Percentiles rank a stretch among this genome's conserved stretches.
Conservation (phyloP, 139 green algal species). For the Micractinium conductrix region DNA sequence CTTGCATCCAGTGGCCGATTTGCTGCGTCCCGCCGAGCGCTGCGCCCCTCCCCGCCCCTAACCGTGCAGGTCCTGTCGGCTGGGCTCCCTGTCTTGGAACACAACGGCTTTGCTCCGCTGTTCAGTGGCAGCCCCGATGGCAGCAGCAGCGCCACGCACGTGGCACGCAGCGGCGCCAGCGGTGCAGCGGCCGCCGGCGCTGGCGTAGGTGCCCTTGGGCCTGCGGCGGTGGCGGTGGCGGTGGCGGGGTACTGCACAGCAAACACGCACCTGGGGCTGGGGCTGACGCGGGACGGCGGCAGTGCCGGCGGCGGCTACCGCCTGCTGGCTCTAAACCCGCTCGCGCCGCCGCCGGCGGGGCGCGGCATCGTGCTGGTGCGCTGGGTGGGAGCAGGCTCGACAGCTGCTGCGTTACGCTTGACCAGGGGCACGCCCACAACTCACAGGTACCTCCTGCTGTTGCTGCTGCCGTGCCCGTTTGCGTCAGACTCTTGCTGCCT, state of each 20-base stretch:
- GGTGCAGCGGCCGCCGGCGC: neutral
- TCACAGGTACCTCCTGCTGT: too few species aligned
- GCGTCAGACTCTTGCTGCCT: neutral
- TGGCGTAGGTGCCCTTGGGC: neutral
- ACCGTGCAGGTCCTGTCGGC: neutral
- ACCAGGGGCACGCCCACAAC: too few species aligned
- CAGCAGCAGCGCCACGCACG: neutral
- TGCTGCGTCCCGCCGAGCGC: too few species aligned
- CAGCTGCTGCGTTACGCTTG: neutral
- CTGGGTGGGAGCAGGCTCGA: too few species aligned
- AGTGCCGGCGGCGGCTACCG: neutral
- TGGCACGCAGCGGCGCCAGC: neutral
- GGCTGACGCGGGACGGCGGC: neutral
- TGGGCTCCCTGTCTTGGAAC: slow-evolving; percentile 18
- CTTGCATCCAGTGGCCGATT: too few species aligned
- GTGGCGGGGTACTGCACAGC: neutral
- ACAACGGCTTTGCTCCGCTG: slow-evolving; percentile 10
- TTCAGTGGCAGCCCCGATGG: neutral
- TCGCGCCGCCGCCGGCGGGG: neutral
- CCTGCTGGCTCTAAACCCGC: neutral
- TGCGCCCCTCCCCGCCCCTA: too few species aligned
- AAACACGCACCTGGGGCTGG: slow-evolving; percentile 1
- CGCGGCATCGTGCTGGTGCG: slow-evolving; percentile 18
- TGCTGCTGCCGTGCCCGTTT: too few species aligned
- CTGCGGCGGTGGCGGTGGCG: neutral